These are phyloP conservation scores for Dipodascopsis tothii DNA, from an alignment of 805 yeast species.

Conservation along the genomic window DNA sequence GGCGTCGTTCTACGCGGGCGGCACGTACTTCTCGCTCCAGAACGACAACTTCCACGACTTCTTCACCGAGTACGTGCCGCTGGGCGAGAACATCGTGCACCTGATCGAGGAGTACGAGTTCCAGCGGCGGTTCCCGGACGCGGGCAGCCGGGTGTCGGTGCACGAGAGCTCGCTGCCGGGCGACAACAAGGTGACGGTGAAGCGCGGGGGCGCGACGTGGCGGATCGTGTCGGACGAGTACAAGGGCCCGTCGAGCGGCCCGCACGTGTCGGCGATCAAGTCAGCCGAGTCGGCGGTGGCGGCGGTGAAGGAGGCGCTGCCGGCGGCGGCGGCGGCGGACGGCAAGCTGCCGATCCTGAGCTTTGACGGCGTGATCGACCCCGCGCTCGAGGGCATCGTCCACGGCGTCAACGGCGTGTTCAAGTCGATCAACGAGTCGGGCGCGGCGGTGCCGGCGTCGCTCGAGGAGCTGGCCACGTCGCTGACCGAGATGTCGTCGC, in stretches of 20 bases:
- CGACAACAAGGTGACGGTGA: slow-evolving; percentile 20
- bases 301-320: neutral
- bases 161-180: slow-evolving; percentile 6
- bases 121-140: slow-evolving; percentile 25
- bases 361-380: slow-evolving; percentile 25
- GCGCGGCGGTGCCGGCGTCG: slow-evolving; percentile 17
- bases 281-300: slow-evolving; percentile 2
- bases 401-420: slow-evolving; percentile 25
- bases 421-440: slow-evolving; percentile 17
- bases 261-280: slow-evolving; percentile 16
- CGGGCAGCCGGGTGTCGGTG: slow-evolving; percentile 15
- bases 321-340: neutral
- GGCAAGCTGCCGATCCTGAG: slow-evolving; percentile 19
- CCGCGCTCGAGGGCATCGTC: slow-evolving; percentile 24
- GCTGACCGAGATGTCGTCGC: slow-evolving; percentile 16
- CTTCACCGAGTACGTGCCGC: slow-evolving; percentile 58
- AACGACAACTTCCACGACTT: slow-evolving; percentile 54
- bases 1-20: slow-evolving; percentile 46
- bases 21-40: slow-evolving; percentile 50
- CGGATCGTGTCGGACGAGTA: slow-evolving; percentile 19
- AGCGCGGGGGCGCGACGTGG: slow-evolving; percentile 24
- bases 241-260: slow-evolving; percentile 20
- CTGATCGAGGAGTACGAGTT: slow-evolving; percentile 39
- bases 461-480: slow-evolving; percentile 17
- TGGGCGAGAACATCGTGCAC: slow-evolving; percentile 50